Conservation (phyloP, 345 rosid species). For the Luvunga scandens region DNA sequence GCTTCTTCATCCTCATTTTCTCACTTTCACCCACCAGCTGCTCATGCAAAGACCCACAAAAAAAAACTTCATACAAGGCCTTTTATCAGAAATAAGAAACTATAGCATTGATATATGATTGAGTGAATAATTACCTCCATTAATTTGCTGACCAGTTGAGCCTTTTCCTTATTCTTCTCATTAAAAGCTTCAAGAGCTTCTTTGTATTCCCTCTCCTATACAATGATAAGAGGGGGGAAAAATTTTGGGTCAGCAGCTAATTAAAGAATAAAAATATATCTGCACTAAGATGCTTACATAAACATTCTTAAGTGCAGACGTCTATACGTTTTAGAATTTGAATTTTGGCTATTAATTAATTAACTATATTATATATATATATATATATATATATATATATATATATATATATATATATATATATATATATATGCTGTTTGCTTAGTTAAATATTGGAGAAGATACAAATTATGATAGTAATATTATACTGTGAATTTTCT, state of each 20-base stretch:
- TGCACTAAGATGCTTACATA: too few relatives aligned
- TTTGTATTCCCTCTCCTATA: slow-evolving; percentile 89
- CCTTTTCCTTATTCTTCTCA: slow-evolving; percentile 83
- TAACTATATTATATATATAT: too few relatives aligned
- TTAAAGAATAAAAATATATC: background rate
- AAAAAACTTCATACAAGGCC: background rate
- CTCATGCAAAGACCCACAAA: slow-evolving; percentile 5
- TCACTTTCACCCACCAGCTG: slow-evolving; percentile 88
- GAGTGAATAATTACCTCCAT: slow-evolving; percentile 54
- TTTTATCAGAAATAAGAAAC: background rate
- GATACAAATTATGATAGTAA: too few relatives aligned
- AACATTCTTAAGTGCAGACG: too few relatives aligned
- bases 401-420: too few relatives aligned
- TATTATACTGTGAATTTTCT: background rate
- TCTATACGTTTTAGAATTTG: background rate
- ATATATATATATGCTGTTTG: too few relatives aligned
- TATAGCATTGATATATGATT: too few relatives aligned
- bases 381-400: too few relatives aligned
- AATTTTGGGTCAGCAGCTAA: background rate
- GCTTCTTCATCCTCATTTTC: slow-evolving; percentile 74
- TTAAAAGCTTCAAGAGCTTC: slow-evolving; percentile 85
- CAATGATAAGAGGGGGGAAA: background rate
- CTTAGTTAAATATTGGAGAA: too few relatives aligned
- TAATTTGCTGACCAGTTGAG: slow-evolving; percentile 63
- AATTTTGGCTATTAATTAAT: background rate